These are phyloP conservation scores for Phaeotremella skinneri DNA, from an alignment of 768 basidiomycete genomes.

Conservation along the genomic window DNA sequence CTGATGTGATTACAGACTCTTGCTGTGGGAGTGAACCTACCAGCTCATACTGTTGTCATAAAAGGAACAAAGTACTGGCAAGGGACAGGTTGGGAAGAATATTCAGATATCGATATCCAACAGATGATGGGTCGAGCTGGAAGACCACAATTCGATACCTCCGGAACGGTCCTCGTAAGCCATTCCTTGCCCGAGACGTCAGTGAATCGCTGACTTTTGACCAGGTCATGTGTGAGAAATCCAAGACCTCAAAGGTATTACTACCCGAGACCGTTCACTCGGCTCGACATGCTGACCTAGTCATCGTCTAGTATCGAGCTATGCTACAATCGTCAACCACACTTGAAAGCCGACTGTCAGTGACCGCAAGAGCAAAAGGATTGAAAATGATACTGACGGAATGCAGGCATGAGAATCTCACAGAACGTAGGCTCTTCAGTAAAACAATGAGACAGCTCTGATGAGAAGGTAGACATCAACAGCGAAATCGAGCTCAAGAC, in stretches of 20 bases:
- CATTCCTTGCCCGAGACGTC: neutral
- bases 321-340: slow-evolving; percentile 49
- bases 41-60: slow-evolving; percentile 89
- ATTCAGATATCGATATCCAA: slow-evolving; percentile 84
- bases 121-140: slow-evolving; percentile 96
- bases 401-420: slow-evolving; percentile 71
- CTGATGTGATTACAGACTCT: slow-evolving; percentile 64
- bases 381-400: neutral
- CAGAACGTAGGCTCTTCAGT: slow-evolving; percentile 58
- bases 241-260: slow-evolving; percentile 31
- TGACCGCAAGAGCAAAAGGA: neutral
- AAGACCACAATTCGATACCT: slow-evolving; percentile 80
- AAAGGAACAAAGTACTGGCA: slow-evolving; percentile 82
- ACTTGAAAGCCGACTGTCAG: slow-evolving; percentile 67
- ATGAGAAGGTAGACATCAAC: slow-evolving; percentile 62
- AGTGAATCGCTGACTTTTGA: neutral
- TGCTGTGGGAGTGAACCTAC: slow-evolving; percentile 93
- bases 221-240: slow-evolving; percentile 39
- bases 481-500: slow-evolving; percentile 87
- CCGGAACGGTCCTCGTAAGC: slow-evolving; percentile 35
- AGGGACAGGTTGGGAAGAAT: slow-evolving; percentile 67
- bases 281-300: neutral
- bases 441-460: slow-evolving; percentile 2
- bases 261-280: neutral
- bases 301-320: slow-evolving; percentile 22